phyloP scores from a whole-genome alignment of 371 early-diverging fungal genomes.

The Mucor velutinosus region DNA sequence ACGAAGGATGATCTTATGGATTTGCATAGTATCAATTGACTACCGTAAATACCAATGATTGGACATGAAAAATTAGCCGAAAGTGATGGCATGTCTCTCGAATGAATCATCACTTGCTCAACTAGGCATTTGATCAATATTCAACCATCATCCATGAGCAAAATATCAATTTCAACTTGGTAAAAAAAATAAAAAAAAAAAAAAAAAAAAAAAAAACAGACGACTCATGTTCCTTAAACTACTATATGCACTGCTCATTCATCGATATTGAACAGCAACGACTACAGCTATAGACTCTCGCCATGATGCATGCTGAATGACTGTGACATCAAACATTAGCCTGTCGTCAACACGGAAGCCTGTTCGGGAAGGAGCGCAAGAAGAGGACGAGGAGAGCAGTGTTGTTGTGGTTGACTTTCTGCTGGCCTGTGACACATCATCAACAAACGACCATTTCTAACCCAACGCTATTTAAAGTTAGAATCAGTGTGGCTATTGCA shows the following conservation, averaged over 20 bases:
- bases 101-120: background rate
- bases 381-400: too few species aligned
- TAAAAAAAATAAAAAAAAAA: too few species aligned
- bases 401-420: background rate
- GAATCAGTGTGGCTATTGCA: constrained; percentile 21
- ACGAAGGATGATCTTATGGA: background rate
- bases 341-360: constrained; percentile 8
- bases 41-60: background rate
- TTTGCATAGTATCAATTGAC: background rate
- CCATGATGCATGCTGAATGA: too few species aligned
- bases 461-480: constrained; percentile 28
- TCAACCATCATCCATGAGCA: background rate
- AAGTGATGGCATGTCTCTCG: background rate
- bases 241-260: too few species aligned
- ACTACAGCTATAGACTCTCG: too few species aligned
- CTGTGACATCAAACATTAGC: background rate
- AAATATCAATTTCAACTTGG: background rate
- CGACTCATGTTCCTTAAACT: too few species aligned
- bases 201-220: too few species aligned
- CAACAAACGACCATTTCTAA: constrained; percentile 17
- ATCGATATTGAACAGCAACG: too few species aligned
- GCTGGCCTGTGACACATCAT: constrained; percentile 29
- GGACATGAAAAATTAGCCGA: background rate
- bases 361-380: background rate
- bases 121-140: background rate